Evolutionary conservation across 768 basidiomycete species (phyloP), one percentile per base, ranked within the genome.

Genomic region (Coprinopsis marcescibilis): DNA sequence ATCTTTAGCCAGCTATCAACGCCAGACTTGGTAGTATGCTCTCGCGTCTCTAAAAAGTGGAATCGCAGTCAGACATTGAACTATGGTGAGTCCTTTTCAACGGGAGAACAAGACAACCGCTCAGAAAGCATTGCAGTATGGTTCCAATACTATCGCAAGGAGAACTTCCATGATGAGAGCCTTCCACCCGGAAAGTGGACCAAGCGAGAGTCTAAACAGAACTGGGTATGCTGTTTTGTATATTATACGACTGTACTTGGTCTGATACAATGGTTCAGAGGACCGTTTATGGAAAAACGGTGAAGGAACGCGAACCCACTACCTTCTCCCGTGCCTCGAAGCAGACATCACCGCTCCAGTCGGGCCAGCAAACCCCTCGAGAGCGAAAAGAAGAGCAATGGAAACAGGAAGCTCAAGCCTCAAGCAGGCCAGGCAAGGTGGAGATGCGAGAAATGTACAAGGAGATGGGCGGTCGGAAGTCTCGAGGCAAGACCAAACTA

Each of bases 391-490:
- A 92, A 56, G 89, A 89, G 58, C 76, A 73, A 52, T 91, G 89
- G 84, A 70, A 65, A 47, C 60, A 61, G 27, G 76, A 79, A 51
- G 76, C 76, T 4, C 78, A 82, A 35, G 64, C 65, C 0, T 55
- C 67, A 8, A 67, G 70, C 15, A 70, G 65, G 15, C 89, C 87
- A 23, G 78, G 78, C 39, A 95, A 94, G 65, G 50, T 79, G 2
- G 89, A 92, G 63, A 90, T 92, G 85, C 77, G 92, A 32, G 86
- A 85, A 56, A 82, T 85, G 75, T 96, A 95, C 69, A 94, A 94
- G 67, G 85, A 89, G 46, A 67, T 94, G 8, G 86, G 85, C 15
- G 92, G 92, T 13, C 75, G 92, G 52, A 96, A 94, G 65, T 70
- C 81, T 2, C 78, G 76, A 57, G 67, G 61, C 13, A 96, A 95